phyloP scores from a whole-genome alignment of 176 grass and related monocot species.

The Eragrostis nindensis region DNA sequence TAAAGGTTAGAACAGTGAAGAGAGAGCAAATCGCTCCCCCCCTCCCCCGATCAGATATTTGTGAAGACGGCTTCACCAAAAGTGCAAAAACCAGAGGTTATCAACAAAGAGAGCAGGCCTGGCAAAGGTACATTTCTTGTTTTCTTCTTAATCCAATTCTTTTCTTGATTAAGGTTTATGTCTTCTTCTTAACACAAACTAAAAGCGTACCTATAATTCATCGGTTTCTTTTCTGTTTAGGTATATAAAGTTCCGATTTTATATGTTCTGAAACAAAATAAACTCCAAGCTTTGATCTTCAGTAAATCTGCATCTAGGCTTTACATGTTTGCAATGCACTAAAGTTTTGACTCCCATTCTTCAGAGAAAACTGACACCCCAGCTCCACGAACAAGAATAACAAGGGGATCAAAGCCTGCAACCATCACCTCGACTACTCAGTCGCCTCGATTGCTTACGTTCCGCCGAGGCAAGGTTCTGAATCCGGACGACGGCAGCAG shows the following conservation, averaged over 20 bases:
- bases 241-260: background rate
- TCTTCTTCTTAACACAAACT: background rate
- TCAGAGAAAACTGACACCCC: constrained; percentile 18
- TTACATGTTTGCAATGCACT: background rate
- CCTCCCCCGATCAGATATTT: constrained; percentile 45
- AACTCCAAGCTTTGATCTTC: background rate
- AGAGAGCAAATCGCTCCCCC: constrained; percentile 40
- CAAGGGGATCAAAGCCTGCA: constrained; percentile 31
- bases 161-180: background rate
- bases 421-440: background rate
- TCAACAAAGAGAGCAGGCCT: constrained; percentile 19
- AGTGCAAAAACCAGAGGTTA: constrained; percentile 35
- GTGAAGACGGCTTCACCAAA: constrained; percentile 46
- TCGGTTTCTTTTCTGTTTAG: background rate
- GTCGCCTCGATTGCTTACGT: constrained; percentile 48
- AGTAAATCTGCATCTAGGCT: background rate
- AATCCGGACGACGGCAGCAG: constrained; percentile 25
- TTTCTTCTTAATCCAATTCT: background rate
- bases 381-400: constrained; percentile 38
- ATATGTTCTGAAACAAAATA: too few relatives aligned
- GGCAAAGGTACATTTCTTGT: constrained; percentile 38
- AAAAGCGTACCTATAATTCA: background rate
- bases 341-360: background rate
- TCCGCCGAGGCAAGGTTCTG: constrained; percentile 58
- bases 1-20: constrained; percentile 25